These are phyloP conservation scores for Harringtonia lauricola DNA, from an alignment of 2,329 filamentous ascomycete genomes.

Conservation along the genomic window DNA sequence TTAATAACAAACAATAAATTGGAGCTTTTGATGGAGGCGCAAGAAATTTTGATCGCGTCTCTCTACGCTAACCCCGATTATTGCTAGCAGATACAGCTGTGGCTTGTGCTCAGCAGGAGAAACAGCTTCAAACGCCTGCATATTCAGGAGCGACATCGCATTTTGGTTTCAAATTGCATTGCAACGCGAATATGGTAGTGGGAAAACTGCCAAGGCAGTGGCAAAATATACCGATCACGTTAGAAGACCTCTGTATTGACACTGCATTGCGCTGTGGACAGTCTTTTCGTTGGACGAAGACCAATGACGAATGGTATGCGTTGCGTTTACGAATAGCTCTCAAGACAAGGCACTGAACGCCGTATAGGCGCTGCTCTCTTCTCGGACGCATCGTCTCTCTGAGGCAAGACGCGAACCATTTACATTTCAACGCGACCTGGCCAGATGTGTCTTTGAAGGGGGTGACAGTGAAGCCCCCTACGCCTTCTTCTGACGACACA, in stretches of 20 bases:
- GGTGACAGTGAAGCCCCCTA: no score
- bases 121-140: no score
- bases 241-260: conserved; percentile 85
- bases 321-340: not conserved
- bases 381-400: conserved; percentile 77
- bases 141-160: no score
- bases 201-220: conserved; percentile 41
- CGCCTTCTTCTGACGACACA: conserved; percentile 46
- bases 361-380: conserved; percentile 63
- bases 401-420: conserved; percentile 65
- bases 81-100: no score
- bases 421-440: conserved; percentile 72
- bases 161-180: not conserved
- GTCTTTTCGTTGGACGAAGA: conserved; percentile 90
- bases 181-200: not conserved
- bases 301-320: conserved; percentile 68
- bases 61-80: conserved; percentile 14
- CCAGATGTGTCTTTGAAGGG: conserved; percentile 13
- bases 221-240: conserved; percentile 72
- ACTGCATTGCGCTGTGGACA: conserved; percentile 92
- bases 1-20: not conserved
- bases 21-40: not conserved
- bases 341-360: conserved; percentile 1
- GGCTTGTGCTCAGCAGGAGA: no score
- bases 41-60: conserved; percentile 17